These are phyloP conservation scores for Hyphochytrium catenoides DNA, from an alignment of 352 stramenopile genomes.

Conservation along the genomic window DNA sequence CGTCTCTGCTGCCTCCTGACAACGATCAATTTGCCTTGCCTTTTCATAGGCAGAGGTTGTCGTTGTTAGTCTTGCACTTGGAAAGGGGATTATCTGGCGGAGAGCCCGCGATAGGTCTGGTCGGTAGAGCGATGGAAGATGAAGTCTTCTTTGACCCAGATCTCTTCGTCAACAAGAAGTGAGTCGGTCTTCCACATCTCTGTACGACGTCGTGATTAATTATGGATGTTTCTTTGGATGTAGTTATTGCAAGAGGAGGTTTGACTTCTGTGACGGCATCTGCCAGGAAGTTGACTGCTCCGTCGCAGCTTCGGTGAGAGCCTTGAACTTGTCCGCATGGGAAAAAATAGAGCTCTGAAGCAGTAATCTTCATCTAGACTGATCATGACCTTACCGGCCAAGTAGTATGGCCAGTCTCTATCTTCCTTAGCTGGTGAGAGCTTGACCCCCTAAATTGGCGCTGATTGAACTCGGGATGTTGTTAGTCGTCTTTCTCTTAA, in stretches of 20 bases:
- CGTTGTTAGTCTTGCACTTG: too few species aligned
- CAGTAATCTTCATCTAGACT: conserved; percentile 11
- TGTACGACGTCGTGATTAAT: not conserved
- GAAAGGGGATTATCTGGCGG: too few species aligned
- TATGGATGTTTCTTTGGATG: not conserved
- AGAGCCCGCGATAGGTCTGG: too few species aligned
- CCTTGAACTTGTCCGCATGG: not conserved
- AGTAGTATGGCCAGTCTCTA: conserved; percentile 40
- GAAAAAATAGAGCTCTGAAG: not conserved
- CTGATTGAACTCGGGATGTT: too few species aligned
- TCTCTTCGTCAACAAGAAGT: conserved; percentile 32
- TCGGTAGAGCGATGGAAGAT: too few species aligned
- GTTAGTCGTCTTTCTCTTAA: too few species aligned
- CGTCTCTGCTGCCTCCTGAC: too few species aligned
- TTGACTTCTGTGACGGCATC: conserved; percentile 21
- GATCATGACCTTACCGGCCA: conserved; percentile 46
- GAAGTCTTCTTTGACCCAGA: conserved; percentile 20
- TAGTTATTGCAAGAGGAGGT: conserved; percentile 22
- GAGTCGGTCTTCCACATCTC: not conserved
- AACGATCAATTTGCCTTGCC: too few species aligned
- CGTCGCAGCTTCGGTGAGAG: conserved; percentile 18
- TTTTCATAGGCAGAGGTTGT: too few species aligned
- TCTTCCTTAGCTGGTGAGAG: too few species aligned
- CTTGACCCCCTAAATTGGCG: too few species aligned
- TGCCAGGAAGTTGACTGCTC: conserved; percentile 21